Evolutionary conservation across 331 rosid genomes (phyloP).

Genomic region (Cucumis variabilis): DNA sequence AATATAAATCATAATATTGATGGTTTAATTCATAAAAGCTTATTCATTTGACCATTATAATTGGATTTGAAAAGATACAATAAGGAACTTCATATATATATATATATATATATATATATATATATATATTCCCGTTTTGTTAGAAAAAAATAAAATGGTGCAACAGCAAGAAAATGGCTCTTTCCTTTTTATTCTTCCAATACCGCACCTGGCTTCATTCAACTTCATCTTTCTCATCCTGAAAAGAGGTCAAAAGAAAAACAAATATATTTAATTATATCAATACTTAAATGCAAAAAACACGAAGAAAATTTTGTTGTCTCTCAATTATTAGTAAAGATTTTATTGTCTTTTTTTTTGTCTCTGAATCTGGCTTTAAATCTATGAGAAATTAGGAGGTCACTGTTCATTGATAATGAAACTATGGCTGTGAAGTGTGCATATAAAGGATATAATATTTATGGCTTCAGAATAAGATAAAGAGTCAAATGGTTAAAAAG

Average conservation of each 20-base stretch:
- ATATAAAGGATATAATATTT: too few species aligned
- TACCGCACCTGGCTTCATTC: too few species aligned
- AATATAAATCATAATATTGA: not conserved
- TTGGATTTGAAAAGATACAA: not conserved
- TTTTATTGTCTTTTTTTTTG: too few species aligned
- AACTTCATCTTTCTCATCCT: conserved; percentile 33
- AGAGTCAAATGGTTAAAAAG: not conserved
- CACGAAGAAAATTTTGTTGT: too few species aligned
- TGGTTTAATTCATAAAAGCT: not conserved
- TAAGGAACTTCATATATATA: not conserved
- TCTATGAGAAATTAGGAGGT: not conserved
- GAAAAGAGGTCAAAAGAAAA: not conserved
- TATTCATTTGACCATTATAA: not conserved
- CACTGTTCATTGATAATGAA: not conserved
- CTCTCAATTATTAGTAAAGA: not conserved
- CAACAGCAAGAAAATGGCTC: conserved; percentile 18
- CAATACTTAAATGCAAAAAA: too few species aligned
- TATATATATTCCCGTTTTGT: too few species aligned
- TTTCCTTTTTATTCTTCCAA: conserved; percentile 15
- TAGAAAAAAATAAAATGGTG: not conserved
- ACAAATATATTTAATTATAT: not conserved
- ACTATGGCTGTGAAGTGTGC: not conserved
- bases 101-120: too few species aligned
- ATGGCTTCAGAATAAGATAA: not conserved
- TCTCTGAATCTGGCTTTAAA: not conserved